Evolutionary conservation across 75 land plant genomes (phyloP).

Genomic region (Pinus tabuliformis): DNA sequence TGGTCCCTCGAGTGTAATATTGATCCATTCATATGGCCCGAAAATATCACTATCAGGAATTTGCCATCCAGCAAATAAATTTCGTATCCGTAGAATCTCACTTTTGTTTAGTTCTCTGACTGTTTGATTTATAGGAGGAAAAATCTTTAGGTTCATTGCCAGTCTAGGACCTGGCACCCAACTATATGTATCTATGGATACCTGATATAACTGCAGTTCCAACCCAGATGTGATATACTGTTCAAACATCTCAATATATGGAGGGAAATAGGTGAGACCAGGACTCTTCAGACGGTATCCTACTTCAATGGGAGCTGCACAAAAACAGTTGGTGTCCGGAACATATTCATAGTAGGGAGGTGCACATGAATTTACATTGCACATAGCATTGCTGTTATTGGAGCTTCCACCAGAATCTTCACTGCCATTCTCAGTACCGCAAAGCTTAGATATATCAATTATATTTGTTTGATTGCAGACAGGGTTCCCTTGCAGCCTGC

Average conservation of each 20-base stretch:
- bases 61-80: conserved; percentile 45
- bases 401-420: neutral
- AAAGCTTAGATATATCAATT: conserved; percentile 7
- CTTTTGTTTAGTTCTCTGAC: conserved; percentile 33
- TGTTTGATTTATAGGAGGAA: conserved; percentile 27
- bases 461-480: conserved; percentile 19
- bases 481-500: conserved; percentile 34
- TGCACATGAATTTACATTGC: conserved; percentile 31
- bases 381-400: conserved; percentile 9
- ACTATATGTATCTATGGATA: conserved; percentile 40
- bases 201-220: conserved; percentile 34
- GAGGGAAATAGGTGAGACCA: conserved; percentile 61
- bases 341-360: conserved; percentile 30
- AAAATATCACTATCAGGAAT: conserved; percentile 50
- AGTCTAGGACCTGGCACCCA: conserved; percentile 87
- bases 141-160: conserved; percentile 64
- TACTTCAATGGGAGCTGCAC: conserved; percentile 66
- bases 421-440: neutral
- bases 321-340: conserved; percentile 47
- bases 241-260: conserved; percentile 32
- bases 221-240: conserved; percentile 38
- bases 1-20: conserved; percentile 43
- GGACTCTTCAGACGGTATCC: conserved; percentile 84
- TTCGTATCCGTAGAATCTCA: conserved; percentile 55
- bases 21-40: conserved; percentile 89